These are phyloP conservation scores for Sporisorium exsertum DNA, from an alignment of 1,284 basidiomycete genomes.

Conservation along the genomic window DNA sequence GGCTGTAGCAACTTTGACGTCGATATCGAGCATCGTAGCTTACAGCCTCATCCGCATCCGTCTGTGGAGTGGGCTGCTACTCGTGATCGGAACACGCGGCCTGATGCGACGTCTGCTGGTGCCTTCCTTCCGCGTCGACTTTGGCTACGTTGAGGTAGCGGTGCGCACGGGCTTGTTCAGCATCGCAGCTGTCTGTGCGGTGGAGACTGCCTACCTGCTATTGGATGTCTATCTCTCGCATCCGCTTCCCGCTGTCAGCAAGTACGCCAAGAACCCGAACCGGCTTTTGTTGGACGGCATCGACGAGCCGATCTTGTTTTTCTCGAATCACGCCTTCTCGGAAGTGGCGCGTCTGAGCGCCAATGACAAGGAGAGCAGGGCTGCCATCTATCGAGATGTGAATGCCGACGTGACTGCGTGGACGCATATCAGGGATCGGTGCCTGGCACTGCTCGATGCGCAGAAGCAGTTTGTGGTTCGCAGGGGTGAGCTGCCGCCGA, in stretches of 20 bases:
- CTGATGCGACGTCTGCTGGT: constrained; percentile 46
- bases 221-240: constrained; percentile 62
- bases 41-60: constrained; percentile 49
- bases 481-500: constrained; percentile 7
- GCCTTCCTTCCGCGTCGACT: constrained; percentile 56
- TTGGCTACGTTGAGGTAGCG: constrained; percentile 26
- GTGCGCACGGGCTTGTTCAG: constrained; percentile 31
- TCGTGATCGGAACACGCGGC: constrained; percentile 48
- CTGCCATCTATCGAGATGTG: constrained; percentile 50
- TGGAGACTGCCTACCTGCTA: constrained; percentile 49
- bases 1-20: constrained; percentile 15
- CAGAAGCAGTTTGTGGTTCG: constrained; percentile 32
- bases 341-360: constrained; percentile 48
- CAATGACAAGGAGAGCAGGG: constrained; percentile 31
- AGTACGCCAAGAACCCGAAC: constrained; percentile 38
- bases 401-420: constrained; percentile 47
- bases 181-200: constrained; percentile 32
- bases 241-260: constrained; percentile 39
- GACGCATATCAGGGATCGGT: constrained; percentile 39
- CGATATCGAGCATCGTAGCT: constrained; percentile 11
- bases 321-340: constrained; percentile 50
- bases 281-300: constrained; percentile 52
- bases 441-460: constrained; percentile 34
- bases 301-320: constrained; percentile 50
- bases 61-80: constrained; percentile 46